Percentiles rank a stretch among this genome's conserved stretches.
Conservation (phyloP, 352 stramenopile species). For the Phytopythium ostracodes region DNA sequence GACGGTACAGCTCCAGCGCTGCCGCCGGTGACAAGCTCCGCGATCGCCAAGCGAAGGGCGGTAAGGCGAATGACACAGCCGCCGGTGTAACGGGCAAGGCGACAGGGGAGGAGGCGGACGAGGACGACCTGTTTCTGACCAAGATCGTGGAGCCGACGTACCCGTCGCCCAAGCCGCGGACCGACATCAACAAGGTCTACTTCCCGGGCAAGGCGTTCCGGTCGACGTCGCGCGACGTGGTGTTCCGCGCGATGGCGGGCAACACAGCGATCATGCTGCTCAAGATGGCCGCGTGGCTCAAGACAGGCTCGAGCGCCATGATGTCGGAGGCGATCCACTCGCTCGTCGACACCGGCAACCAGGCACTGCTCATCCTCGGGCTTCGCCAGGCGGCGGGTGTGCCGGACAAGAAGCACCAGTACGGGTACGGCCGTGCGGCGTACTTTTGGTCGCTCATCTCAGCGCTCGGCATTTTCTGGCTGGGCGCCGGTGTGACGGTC, state of each 20-base stretch:
- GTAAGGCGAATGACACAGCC: neutral
- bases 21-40: no score
- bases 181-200: slow-evolving; percentile 84
- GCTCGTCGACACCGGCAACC: slow-evolving; percentile 97
- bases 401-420: slow-evolving; percentile 95
- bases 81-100: neutral
- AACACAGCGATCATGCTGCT: slow-evolving; percentile 94
- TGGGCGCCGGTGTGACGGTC: slow-evolving; percentile 94
- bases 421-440: slow-evolving; percentile 95
- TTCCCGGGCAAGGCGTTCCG: slow-evolving; percentile 80
- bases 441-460: slow-evolving; percentile 99
- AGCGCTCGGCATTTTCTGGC: slow-evolving; percentile 97
- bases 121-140: slow-evolving; percentile 29
- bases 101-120: slow-evolving; percentile 10
- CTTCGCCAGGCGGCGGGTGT: slow-evolving; percentile 79
- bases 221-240: slow-evolving; percentile 71
- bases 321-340: slow-evolving; percentile 97
- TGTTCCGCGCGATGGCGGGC: slow-evolving; percentile 88
- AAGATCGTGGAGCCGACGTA: slow-evolving; percentile 39
- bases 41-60: neutral
- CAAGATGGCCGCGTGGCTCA: slow-evolving; percentile 68
- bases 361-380: slow-evolving; percentile 88
- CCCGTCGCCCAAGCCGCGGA: slow-evolving; percentile 45
- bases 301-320: slow-evolving; percentile 95
- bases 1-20: neutral